Conservation (phyloP, 2,329 filamentous ascomycete species). For the Nemania sp. region DNA sequence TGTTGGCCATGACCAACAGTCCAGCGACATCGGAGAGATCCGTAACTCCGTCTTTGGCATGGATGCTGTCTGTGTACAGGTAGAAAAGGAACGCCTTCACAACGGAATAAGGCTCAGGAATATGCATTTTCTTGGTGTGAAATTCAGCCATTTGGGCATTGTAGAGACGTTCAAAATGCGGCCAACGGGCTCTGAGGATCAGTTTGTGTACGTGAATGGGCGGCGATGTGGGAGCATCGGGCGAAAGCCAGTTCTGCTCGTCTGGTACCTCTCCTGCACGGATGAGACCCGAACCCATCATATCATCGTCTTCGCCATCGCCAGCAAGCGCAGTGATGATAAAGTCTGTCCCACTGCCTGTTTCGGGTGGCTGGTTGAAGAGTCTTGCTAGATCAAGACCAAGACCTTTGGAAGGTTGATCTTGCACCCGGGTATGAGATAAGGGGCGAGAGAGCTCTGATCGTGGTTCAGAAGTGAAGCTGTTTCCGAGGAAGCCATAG, state of each 20-base stretch:
- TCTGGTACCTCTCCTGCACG: slow-evolving; percentile 48
- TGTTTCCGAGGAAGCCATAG: slow-evolving; percentile 87
- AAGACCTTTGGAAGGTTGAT: slow-evolving; percentile 67
- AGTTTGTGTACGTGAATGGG: slow-evolving; percentile 95
- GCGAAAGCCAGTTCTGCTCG: slow-evolving; percentile 60
- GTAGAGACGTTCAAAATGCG: slow-evolving; percentile 91
- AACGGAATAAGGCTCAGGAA: slow-evolving; percentile 91
- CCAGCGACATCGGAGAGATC: slow-evolving; percentile 86
- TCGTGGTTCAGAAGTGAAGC: slow-evolving; percentile 60
- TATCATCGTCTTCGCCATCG: slow-evolving; percentile 70
- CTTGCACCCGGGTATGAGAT: slow-evolving; percentile 50
- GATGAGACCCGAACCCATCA: slow-evolving; percentile 55
- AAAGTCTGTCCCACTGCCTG: slow-evolving; percentile 87
- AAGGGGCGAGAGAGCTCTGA: slow-evolving; percentile 53
- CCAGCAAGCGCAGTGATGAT: slow-evolving; percentile 86
- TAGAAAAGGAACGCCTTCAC: slow-evolving; percentile 96
- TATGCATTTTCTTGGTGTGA: slow-evolving; percentile 96
- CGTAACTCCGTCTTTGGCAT: slow-evolving; percentile 71
- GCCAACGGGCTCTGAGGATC: slow-evolving; percentile 93
- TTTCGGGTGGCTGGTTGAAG: slow-evolving; percentile 84
- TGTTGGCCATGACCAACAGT: slow-evolving; percentile 94
- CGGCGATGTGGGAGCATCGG: slow-evolving; percentile 68
- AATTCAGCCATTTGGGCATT: slow-evolving; percentile 96
- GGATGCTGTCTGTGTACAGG: slow-evolving; percentile 92
- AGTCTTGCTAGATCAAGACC: slow-evolving; percentile 83